phyloP scores from a whole-genome alignment of 169 alveolate genomes.

The Cryptosporidium viatorum region DNA sequence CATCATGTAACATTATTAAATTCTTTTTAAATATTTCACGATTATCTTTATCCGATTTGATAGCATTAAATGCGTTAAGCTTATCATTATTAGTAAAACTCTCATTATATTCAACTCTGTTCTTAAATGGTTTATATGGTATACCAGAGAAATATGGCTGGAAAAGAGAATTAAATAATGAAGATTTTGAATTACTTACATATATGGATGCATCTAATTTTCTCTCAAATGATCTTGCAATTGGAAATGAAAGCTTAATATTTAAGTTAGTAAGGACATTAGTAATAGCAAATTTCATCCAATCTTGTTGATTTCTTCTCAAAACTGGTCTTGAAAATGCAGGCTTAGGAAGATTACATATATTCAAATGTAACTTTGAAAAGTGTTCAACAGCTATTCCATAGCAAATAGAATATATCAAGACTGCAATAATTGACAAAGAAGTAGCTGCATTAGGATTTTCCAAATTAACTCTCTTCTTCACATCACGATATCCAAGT shows the following conservation, averaged over 20 bases:
- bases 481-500: constrained; percentile 18
- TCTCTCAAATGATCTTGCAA: constrained; percentile 41
- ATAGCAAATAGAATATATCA: constrained; percentile 58
- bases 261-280: constrained; percentile 4
- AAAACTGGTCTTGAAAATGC: constrained; percentile 60
- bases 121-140: constrained; percentile 14
- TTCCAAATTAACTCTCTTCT: background rate
- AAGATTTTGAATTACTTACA: background rate
- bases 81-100: background rate
- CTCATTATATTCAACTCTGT: background rate
- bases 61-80: background rate
- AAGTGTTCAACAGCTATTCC: constrained; percentile 37
- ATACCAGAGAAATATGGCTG: constrained; percentile 62
- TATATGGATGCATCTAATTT: constrained; percentile 22
- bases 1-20: constrained; percentile 29
- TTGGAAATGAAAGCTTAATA: constrained; percentile 41
- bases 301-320: constrained; percentile 55
- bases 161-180: constrained; percentile 7
- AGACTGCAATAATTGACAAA: constrained; percentile 6
- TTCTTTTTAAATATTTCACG: constrained; percentile 5
- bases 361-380: constrained; percentile 10
- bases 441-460: constrained; percentile 35
- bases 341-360: constrained; percentile 45
- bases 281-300: constrained; percentile 41
- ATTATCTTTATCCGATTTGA: background rate